Conservation (phyloP, 1,139 yeast species). For the Geotrichum restrictum region DNA sequence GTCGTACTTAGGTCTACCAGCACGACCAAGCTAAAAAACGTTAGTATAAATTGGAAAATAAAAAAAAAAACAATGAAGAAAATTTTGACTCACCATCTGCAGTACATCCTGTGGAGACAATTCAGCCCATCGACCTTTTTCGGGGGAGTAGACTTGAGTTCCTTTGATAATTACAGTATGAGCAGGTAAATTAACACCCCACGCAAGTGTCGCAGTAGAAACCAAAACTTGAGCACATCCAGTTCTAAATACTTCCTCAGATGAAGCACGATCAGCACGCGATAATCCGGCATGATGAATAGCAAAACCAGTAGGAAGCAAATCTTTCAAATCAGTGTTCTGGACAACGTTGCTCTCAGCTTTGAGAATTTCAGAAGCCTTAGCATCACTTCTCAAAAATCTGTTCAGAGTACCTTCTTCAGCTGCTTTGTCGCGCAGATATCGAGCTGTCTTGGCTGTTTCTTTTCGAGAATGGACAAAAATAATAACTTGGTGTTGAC, state of each 20-base stretch:
- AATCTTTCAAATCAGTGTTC: constrained; percentile 54
- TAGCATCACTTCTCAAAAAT: constrained; percentile 49
- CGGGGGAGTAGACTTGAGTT: constrained; percentile 90
- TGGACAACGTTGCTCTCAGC: constrained; percentile 58
- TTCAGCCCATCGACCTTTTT: constrained; percentile 81
- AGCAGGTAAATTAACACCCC: constrained; percentile 98
- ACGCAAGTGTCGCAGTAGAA: constrained; percentile 92
- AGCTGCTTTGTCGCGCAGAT: constrained; percentile 58
- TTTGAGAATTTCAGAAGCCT: constrained; percentile 61
- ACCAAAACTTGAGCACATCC: constrained; percentile 80
- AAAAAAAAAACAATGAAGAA: constrained; percentile 32
- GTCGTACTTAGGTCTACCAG: constrained; percentile 95
- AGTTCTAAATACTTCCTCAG: constrained; percentile 84
- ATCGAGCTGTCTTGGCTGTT: constrained; percentile 77
- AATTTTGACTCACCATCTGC: constrained; percentile 58
- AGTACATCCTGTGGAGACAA: constrained; percentile 89
- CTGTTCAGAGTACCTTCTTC: constrained; percentile 52
- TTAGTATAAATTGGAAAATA: neutral
- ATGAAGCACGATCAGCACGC: constrained; percentile 65
- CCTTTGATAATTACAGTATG: constrained; percentile 95
- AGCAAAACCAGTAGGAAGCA: constrained; percentile 74
- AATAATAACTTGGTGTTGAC: constrained; percentile 71
- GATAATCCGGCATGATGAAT: constrained; percentile 93
- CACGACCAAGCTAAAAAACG: constrained; percentile 58
- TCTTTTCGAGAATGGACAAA: constrained; percentile 95